These are phyloP conservation scores for peach (Prunus persica) DNA, from an alignment of 306 rosid genomes.

Conservation along the genomic window DNA sequence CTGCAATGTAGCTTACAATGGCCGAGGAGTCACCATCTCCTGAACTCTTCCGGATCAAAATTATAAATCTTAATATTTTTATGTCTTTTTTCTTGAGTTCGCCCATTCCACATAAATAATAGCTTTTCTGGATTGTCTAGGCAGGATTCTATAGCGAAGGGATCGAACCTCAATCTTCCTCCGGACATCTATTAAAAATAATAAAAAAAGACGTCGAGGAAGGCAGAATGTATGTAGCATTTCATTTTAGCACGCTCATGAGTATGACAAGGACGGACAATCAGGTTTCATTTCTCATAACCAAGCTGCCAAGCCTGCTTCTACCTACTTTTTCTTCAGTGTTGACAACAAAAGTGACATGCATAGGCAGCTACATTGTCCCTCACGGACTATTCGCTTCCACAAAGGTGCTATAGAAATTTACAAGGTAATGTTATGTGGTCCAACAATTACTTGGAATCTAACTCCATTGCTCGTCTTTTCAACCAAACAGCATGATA, in stretches of 20 bases:
- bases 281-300: too few species aligned
- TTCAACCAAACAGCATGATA: background rate
- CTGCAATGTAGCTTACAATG: background rate
- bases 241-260: constrained; percentile 4
- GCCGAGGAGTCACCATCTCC: constrained; percentile 2
- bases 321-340: background rate
- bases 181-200: background rate
- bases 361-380: background rate
- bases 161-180: background rate
- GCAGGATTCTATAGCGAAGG: background rate
- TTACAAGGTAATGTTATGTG: background rate
- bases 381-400: background rate
- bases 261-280: background rate
- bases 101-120: background rate
- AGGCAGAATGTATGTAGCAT: too few species aligned
- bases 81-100: background rate
- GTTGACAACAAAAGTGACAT: background rate
- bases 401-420: background rate
- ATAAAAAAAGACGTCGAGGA: background rate
- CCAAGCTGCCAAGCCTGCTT: background rate
- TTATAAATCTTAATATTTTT: background rate
- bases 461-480: background rate
- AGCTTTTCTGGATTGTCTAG: background rate
- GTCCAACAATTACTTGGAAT: background rate
- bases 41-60: constrained; percentile 1